Percentiles rank a stretch among this genome's conserved stretches.
These are phyloP conservation scores for Zymoseptoria tritici DNA, from an alignment of 2,329 filamentous ascomycete species.

Conservation along the genomic window DNA sequence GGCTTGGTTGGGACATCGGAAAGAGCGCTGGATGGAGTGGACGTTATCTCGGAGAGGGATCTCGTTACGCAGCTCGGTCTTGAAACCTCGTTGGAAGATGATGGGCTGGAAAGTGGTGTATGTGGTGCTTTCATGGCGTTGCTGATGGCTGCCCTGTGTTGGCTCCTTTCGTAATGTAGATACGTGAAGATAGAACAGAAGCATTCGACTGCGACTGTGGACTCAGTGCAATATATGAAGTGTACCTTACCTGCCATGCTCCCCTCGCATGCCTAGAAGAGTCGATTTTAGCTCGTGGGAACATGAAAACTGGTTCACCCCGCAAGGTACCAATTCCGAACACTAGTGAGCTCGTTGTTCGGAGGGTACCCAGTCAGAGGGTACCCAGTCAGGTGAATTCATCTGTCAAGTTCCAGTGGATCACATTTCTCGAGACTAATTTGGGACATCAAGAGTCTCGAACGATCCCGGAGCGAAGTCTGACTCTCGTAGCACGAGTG, in stretches of 20 bases:
- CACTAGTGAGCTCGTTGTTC: neutral
- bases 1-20: neutral
- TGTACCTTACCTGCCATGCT: neutral
- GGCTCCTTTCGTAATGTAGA: neutral
- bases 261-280: neutral
- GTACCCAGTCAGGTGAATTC: neutral
- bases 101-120: neutral
- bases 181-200: neutral
- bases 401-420: neutral
- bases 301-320: neutral
- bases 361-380: neutral
- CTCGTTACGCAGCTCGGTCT: neutral
- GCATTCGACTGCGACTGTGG: neutral
- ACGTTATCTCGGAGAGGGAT: neutral
- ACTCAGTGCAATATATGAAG: neutral
- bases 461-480: too few relatives aligned
- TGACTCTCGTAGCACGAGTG: too few relatives aligned
- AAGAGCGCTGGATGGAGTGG: neutral
- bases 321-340: neutral
- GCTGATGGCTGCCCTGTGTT: neutral
- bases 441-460: neutral
- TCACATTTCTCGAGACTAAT: neutral
- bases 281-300: neutral
- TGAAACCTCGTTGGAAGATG: neutral
- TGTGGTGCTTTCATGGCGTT: neutral